Base-by-base conservation (phyloP, 805 yeast species). In the Barnettozyma populi region DNA sequence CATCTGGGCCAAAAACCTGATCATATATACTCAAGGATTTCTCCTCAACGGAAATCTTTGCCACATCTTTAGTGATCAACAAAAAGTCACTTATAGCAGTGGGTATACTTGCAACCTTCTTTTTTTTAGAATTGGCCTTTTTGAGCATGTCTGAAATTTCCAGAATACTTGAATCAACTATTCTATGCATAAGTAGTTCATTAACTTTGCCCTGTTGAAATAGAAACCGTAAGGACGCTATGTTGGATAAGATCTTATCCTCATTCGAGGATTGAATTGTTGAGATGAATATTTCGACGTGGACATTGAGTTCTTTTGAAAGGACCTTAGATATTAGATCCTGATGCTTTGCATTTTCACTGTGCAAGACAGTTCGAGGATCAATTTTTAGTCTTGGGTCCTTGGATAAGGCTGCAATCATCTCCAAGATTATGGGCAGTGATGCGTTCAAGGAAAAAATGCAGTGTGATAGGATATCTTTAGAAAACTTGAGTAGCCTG, bases 351-450 rank as follows among this genome's bases (percentile, higher is more conserved):
- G 45, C 25, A 58, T 48, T 21, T 47, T 41, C 39, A 51, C 53
- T 46, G 27, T 48, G 39, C 11, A 47, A 41, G 5, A 46, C 7
- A 2, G 43, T 48, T 7, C n/a, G 41, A 4, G 49, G 48, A n/a
- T 34, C 40, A 7, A 47, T 44, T 19, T 57, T 37, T 24, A 54
- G 21, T 36, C 56, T 31, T 8, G 44, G 18, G 25, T 57, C 54
- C 9, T 57, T 46, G 5, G 62, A 55, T 8, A 64, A 47, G 29
- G 46, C 45, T 2, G 65, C 55, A n/a, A 70, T 21, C 3, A 66
- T 65, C 14, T 68, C 73, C 7, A 77, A 41, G 2, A 71, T 36
- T 10, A 62, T 47, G 0, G 75, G 71, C 5, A 73, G 45, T 18
- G 75, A 57, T 10, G 57, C 51, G 19, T 62, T 61, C 45, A 78